Percentiles rank a stretch among this genome's conserved stretches.
phyloP scores from a whole-genome alignment of 2,329 filamentous ascomycete species.

The Onygena corvina region DNA sequence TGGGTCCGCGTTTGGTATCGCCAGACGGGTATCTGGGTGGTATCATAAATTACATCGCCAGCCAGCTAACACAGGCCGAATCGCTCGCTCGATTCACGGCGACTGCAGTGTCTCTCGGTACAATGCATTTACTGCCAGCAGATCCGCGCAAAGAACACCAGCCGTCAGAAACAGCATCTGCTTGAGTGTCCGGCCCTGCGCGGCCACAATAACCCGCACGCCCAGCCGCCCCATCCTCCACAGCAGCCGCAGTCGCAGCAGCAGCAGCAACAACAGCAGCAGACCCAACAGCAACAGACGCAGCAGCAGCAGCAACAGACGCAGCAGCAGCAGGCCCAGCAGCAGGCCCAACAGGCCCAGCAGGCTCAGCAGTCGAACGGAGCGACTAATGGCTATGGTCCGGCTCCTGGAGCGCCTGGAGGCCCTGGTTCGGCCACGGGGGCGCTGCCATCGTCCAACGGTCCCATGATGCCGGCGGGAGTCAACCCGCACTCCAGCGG shows the following conservation, averaged over 20 bases:
- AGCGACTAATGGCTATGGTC: slow-evolving; percentile 35
- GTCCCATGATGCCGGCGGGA: slow-evolving; percentile 34
- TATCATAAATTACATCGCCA: slow-evolving; percentile 25
- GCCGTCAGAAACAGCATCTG: slow-evolving; percentile 41
- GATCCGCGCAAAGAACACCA: slow-evolving; percentile 43
- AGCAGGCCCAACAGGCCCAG: background rate
- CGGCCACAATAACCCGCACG: slow-evolving; percentile 35
- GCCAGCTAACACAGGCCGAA: background rate
- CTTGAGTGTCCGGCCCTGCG: slow-evolving; percentile 40
- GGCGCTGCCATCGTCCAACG: slow-evolving; percentile 32
- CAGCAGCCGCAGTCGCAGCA: slow-evolving; percentile 9
- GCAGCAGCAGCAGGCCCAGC: background rate
- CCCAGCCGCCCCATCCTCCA: slow-evolving; percentile 24
- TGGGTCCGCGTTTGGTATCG: too few species aligned
- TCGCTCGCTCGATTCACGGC: background rate
- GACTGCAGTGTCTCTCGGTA: slow-evolving; percentile 39
- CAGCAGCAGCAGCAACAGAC: background rate
- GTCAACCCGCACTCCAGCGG: slow-evolving; percentile 34
- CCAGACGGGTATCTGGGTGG: too few species aligned
- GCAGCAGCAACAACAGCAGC: background rate
- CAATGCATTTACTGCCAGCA: slow-evolving; percentile 44
- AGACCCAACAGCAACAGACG: background rate
- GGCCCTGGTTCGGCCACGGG: slow-evolving; percentile 23
- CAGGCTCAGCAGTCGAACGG: slow-evolving; percentile 21
- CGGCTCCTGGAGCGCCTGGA: slow-evolving; percentile 30